Percentiles rank a stretch among this genome's conserved stretches.
These are phyloP conservation scores for Neonectria magnoliae DNA, from an alignment of 2,329 filamentous ascomycete genomes.

Conservation along the genomic window DNA sequence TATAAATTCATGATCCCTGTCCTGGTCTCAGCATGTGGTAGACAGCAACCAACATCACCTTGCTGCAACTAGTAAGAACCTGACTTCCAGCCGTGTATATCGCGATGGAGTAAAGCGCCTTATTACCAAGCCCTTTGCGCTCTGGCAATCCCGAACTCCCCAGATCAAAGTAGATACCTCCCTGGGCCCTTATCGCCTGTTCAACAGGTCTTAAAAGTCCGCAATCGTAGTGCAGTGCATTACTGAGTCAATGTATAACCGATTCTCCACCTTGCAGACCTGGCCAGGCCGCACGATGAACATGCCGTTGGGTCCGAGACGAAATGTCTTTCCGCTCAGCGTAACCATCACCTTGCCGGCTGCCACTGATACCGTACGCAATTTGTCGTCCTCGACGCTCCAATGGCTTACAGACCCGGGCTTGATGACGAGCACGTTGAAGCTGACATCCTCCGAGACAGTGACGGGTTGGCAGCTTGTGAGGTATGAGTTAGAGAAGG, in stretches of 20 bases:
- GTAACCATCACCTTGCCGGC: constrained; percentile 54
- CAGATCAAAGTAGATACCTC: not conserved
- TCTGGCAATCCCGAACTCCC: not conserved
- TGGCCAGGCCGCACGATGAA: constrained; percentile 54
- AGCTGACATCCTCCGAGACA: constrained; percentile 50
- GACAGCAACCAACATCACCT: not conserved
- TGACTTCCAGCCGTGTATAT: not conserved
- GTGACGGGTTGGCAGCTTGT: constrained; percentile 48
- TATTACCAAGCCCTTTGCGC: not conserved
- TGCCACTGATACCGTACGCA: constrained; percentile 54
- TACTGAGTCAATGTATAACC: constrained; percentile 55
- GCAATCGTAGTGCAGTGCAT: constrained; percentile 53
- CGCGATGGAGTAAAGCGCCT: not conserved
- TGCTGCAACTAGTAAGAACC: not conserved
- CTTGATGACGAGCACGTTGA: constrained; percentile 54
- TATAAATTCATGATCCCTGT: not conserved
- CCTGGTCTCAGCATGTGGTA: not conserved
- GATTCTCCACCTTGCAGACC: constrained; percentile 53
- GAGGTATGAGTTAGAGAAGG: constrained; percentile 56
- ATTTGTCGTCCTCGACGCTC: constrained; percentile 39
- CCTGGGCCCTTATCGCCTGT: not conserved
- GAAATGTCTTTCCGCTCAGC: constrained; percentile 49
- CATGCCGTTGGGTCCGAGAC: constrained; percentile 56
- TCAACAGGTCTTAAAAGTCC: constrained; percentile 34
- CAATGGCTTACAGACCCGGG: constrained; percentile 50